Conservation (phyloP, 2,329 filamentous ascomycete species). For the Cladosporium sp. region DNA sequence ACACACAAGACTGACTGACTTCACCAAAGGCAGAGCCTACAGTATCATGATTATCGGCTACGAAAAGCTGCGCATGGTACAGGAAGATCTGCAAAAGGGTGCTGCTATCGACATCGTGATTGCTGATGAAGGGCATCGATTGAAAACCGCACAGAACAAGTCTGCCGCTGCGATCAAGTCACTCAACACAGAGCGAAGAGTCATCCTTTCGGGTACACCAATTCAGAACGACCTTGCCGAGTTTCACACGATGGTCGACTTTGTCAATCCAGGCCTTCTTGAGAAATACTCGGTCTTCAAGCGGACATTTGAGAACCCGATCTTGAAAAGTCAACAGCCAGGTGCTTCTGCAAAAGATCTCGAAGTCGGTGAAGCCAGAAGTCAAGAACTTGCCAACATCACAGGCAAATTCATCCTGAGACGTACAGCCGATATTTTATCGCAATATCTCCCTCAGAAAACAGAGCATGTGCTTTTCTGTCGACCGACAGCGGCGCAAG, state of each 20-base stretch:
- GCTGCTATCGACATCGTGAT: constrained; percentile 64
- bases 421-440: constrained; percentile 61
- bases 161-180: constrained; percentile 62
- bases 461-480: constrained; percentile 66
- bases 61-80: constrained; percentile 62
- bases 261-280: constrained; percentile 63
- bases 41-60: constrained; percentile 72
- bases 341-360: constrained; percentile 57
- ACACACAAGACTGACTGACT: constrained; percentile 59
- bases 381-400: constrained; percentile 56
- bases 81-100: constrained; percentile 61
- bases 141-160: constrained; percentile 68
- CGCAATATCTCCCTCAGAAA: constrained; percentile 63
- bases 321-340: constrained; percentile 60
- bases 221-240: constrained; percentile 66
- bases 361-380: constrained; percentile 60
- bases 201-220: constrained; percentile 64
- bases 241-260: constrained; percentile 65
- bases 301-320: constrained; percentile 61
- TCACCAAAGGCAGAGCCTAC: constrained; percentile 64
- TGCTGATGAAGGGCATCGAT: constrained; percentile 64
- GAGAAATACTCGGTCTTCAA: constrained; percentile 61
- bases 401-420: constrained; percentile 64
- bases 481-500: constrained; percentile 57
- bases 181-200: constrained; percentile 56